Conservation (phyloP, 192 early-diverging fungal genomes). For the Jimgerdemannia flammicorona region DNA sequence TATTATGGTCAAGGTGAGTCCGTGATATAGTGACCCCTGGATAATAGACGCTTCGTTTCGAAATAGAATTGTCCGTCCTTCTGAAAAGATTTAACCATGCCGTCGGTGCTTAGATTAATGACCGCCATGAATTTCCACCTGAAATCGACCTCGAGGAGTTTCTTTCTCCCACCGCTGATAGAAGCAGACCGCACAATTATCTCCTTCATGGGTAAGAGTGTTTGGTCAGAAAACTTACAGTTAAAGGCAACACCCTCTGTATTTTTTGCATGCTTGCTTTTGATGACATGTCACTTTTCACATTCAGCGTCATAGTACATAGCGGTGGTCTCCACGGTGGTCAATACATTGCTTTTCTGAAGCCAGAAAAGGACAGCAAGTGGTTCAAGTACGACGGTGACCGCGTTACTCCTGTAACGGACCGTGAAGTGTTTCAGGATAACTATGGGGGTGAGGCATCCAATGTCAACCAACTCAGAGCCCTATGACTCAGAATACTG, state of each 20-base stretch:
- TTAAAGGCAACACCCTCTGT: not conserved
- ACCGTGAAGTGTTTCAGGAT: slow-evolving; percentile 87
- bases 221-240: not conserved
- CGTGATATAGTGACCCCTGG: not conserved
- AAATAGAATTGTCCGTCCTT: not conserved
- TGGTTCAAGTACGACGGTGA: slow-evolving; percentile 71
- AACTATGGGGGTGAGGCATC: slow-evolving; percentile 44
- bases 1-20: slow-evolving; percentile 36
- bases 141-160: no score
- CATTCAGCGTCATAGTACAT: slow-evolving; percentile 85
- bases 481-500: no score
- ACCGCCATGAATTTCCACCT: no score
- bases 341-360: slow-evolving; percentile 92
- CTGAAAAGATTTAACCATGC: slow-evolving; percentile 44
- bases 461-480: slow-evolving; percentile 62
- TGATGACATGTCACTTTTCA: no score
- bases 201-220: slow-evolving; percentile 71
- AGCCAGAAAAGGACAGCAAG: slow-evolving; percentile 74
- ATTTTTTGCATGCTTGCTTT: no score
- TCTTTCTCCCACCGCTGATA: slow-evolving; percentile 48
- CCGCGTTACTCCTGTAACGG: slow-evolving; percentile 74
- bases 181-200: slow-evolving; percentile 69
- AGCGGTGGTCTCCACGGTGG: slow-evolving; percentile 90
- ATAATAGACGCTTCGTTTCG: not conserved
- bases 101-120: slow-evolving; percentile 95